These are phyloP conservation scores for Arachis monticola DNA, from an alignment of 331 rosid species.

Conservation along the genomic window DNA sequence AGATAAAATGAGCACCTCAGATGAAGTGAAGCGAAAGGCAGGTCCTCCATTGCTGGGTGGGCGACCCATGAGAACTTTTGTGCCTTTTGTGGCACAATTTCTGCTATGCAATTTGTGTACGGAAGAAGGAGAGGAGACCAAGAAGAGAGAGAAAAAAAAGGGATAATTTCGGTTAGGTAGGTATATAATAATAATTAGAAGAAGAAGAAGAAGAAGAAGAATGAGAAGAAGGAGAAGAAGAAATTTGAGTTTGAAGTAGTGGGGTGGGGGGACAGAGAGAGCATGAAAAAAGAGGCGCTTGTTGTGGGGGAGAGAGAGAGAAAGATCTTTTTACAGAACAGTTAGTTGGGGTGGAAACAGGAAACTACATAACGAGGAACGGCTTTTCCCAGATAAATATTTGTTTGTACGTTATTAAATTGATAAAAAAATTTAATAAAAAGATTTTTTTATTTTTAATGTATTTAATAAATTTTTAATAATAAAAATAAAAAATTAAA, in stretches of 20 bases:
- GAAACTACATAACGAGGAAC: too few species aligned
- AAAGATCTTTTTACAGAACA: neutral
- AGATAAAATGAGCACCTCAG: slow-evolving; percentile 47
- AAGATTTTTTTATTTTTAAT: too few species aligned
- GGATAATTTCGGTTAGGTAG: neutral
- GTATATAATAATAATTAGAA: too few species aligned
- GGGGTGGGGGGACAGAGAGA: neutral
- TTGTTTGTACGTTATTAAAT: too few species aligned
- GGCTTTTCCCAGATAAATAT: too few species aligned
- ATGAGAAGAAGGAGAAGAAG: neutral
- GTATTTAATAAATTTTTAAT: too few species aligned
- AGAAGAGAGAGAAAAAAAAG: neutral
- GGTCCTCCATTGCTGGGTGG: slow-evolving; percentile 98
- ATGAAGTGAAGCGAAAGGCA: slow-evolving; percentile 78
- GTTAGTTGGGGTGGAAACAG: too few species aligned
- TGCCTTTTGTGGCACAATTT: neutral
- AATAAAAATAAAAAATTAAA: too few species aligned
- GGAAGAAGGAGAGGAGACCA: neutral
- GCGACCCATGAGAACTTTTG: slow-evolving; percentile 65
- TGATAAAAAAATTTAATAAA: too few species aligned
- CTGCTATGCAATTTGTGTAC: neutral
- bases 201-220: neutral
- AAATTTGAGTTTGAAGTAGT: neutral
- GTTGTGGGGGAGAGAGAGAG: neutral
- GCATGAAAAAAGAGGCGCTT: too few species aligned